Percentiles rank a stretch among this genome's conserved stretches.
Evolutionary conservation across 1,284 basidiomycete species (phyloP).

Genomic region (Sporisorium iseilematis-ciliati): DNA sequence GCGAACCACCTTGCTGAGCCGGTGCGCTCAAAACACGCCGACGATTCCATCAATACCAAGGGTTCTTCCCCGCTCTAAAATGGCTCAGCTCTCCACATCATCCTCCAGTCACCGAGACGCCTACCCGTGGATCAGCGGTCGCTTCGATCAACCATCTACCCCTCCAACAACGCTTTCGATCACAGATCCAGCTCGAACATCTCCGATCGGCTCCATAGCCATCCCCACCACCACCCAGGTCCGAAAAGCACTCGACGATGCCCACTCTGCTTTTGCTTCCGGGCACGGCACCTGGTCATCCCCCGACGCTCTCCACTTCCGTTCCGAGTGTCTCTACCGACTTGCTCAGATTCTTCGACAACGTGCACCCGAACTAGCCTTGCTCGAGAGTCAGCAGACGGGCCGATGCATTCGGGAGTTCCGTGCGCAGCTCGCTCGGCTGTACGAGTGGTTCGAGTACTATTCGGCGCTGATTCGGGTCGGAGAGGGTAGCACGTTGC

Average conservation of each 20-base stretch:
- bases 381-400: constrained; percentile 32
- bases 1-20: not conserved
- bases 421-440: constrained; percentile 31
- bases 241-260: constrained; percentile 15
- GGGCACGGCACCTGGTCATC: constrained; percentile 33
- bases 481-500: constrained; percentile 70
- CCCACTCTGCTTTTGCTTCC: constrained; percentile 18
- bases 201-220: constrained; percentile 17
- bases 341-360: constrained; percentile 26
- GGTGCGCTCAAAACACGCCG: not conserved
- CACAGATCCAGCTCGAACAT: constrained; percentile 19
- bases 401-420: constrained; percentile 40
- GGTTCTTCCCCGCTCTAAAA: not conserved
- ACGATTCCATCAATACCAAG: not conserved
- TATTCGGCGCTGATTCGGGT: constrained; percentile 17
- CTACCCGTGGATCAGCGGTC: constrained; percentile 26
- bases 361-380: constrained; percentile 26
- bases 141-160: constrained; percentile 11
- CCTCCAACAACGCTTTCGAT: constrained; percentile 7
- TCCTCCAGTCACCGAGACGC: not conserved
- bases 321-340: constrained; percentile 25
- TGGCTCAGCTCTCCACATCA: not conserved
- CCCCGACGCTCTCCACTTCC: constrained; percentile 19
- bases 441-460: constrained; percentile 47
- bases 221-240: constrained; percentile 27